Base-by-base conservation (phyloP, 441 rosid species). In the Aleurites moluccanus region DNA sequence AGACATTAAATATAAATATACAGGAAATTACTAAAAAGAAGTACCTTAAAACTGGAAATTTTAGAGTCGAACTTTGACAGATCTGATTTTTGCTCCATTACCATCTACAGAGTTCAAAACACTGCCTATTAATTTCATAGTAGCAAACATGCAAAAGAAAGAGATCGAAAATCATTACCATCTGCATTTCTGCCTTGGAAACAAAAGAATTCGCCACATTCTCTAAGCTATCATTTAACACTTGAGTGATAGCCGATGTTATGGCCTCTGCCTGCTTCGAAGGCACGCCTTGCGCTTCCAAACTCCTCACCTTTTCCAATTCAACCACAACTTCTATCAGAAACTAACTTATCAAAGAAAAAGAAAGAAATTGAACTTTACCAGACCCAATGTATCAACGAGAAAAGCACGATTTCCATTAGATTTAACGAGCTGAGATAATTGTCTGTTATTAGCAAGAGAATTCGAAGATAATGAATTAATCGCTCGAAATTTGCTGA, bases 261-360 rank as follows among this genome's bases (percentile, higher is more conserved):
- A 95, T 93, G 0, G 98, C 98, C 83, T 93, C 96, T 8, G 97
- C 98, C 73, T 95, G 98, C 82, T 91, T 93, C 0, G 96, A 84
- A 9, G 99, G 97, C 60, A 95, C 88, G 14, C 92, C 97, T 80
- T 93, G 89, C 0, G 93, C 93, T 82, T 95, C 99, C 57, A 95
- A 80, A 60, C 93, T 75, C 79, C 99, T 92, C 79, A 93, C 99
- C 97, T 60, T 27, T 56, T 15, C 40, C 38, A 60, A 60, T 93
- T 62, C 35, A 47, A 13, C 49, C 62, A 77, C 13, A 56, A 6
- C 11, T 10, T 59, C 1, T 40, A n/a, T 42, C 47, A 25, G 20
- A 60, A 11, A 72, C 21, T 61, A 15, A 14, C 25, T 6, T n/a
- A 0, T 23, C 35, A 77, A 40, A 23, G 3, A 38, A 44, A 59